Conservation (phyloP, 495 filamentous ascomycete genomes). For the Hamigera avellanea region DNA sequence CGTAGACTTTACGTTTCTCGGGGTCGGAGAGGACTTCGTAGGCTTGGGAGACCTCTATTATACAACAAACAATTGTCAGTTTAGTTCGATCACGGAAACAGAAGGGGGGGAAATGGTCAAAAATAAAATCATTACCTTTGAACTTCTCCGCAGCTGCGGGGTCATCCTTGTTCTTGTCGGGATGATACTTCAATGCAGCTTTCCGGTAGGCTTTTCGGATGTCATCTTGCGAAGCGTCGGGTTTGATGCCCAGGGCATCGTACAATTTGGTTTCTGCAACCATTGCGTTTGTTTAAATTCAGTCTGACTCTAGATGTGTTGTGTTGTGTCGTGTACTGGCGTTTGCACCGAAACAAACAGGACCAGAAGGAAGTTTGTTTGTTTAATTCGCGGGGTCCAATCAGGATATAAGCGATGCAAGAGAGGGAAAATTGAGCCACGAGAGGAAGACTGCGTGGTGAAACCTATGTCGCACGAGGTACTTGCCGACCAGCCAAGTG, state of each 20-base stretch:
- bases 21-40: slow-evolving; percentile 97
- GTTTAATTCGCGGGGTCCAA: too few species aligned
- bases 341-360: too few species aligned
- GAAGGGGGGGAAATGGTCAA: neutral
- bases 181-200: slow-evolving; percentile 83
- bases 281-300: slow-evolving; percentile 42
- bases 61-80: slow-evolving; percentile 1
- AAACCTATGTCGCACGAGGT: too few species aligned
- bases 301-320: too few species aligned
- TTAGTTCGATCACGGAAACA: slow-evolving; percentile 8
- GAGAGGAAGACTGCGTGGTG: too few species aligned
- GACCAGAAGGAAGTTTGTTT: too few species aligned
- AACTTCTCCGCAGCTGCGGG: slow-evolving; percentile 77
- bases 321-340: too few species aligned
- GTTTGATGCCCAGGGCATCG: slow-evolving; percentile 61
- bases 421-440: too few species aligned
- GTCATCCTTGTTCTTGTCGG: slow-evolving; percentile 95
- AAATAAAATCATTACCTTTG: slow-evolving; percentile 41
- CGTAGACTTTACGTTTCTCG: slow-evolving; percentile 92
- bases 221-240: slow-evolving; percentile 76
- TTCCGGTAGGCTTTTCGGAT: slow-evolving; percentile 98
- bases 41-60: slow-evolving; percentile 73
- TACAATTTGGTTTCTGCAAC: slow-evolving; percentile 83
- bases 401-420: too few species aligned
- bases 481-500: too few species aligned